Base-by-base conservation (phyloP, 805 yeast species). In the Kazachstania viticola region DNA sequence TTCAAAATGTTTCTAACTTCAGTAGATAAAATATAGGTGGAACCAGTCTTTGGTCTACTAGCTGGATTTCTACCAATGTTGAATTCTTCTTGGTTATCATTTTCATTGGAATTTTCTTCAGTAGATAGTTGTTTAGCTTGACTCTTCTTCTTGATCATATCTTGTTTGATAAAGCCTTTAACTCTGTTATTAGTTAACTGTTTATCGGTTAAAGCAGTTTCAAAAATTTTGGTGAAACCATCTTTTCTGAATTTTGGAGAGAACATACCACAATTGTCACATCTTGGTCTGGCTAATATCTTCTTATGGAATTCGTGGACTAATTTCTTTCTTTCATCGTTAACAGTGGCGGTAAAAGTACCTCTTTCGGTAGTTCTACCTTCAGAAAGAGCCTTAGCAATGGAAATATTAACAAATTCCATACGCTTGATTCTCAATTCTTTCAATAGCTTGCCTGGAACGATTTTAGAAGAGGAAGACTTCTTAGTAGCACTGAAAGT, bases 181-280 rank as follows among this genome's bases (percentile, higher is more conserved):
- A 81, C 75, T 55, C 88, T 66, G 64, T 91, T 91, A 59, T 79
- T 78, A 33, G 79, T 65, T 32, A 71, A 50, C 55, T 88, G 95
- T 54, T 83, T 83, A 31, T 83, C 95, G 30, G 69, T 69, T 44
- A 93, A 67, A 5, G 93, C 75, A 43, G 75, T 76, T 61, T 91
- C 97, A 50, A 91, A 91, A 41, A 91, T 75, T 64, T 93, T 91
- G 39, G 87, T 71, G 51, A 75, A 79, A 0, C 98, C 98, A 54
- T 91, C 99, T 49, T 87, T 88, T 62, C 98, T 75, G 65, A 79
- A 88, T 22, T 79, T 67, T 34, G 99, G 97, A 28, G 95, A 84
- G 57, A 67, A 82, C 94, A 87, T 82, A 27, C 85, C 83, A 70
- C 99, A 91, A 60, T 87, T 85, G 49, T 83, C 94, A 71, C 99